A percentile compares a stretch with the other conserved stretches of the same genome.
Evolutionary conservation across 2,329 filamentous ascomycete genomes (phyloP).

Genomic region (Aureobasidium vineae): DNA sequence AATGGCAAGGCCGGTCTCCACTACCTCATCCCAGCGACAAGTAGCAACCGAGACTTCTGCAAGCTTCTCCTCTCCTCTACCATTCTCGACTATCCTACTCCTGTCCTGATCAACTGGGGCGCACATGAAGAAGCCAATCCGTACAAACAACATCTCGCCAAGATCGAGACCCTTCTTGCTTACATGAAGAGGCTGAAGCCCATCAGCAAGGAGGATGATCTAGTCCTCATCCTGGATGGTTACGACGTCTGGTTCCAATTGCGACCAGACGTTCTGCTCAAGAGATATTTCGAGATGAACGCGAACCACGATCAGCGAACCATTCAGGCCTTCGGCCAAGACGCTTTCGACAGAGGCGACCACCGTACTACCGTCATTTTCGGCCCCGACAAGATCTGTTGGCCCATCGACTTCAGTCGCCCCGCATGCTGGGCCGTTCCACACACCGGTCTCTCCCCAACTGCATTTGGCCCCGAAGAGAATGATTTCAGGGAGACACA

Average conservation of each 20-base stretch:
- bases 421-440: conserved; percentile 39
- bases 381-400: conserved; percentile 39
- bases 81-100: conserved; percentile 59
- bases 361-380: conserved; percentile 34
- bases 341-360: conserved; percentile 16
- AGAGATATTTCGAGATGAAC: conserved; percentile 58
- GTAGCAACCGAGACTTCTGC: conserved; percentile 54
- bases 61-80: conserved; percentile 57
- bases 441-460: conserved; percentile 33
- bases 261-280: conserved; percentile 60
- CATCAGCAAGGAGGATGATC: conserved; percentile 50
- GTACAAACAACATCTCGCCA: conserved; percentile 47
- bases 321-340: conserved; percentile 16
- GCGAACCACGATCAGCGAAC: conserved; percentile 31
- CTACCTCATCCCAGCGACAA: conserved; percentile 53
- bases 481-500: conserved; percentile 33
- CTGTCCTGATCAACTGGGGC: conserved; percentile 53
- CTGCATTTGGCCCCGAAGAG: conserved; percentile 45
- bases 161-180: conserved; percentile 47
- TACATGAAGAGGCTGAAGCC: conserved; percentile 43
- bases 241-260: conserved; percentile 66
- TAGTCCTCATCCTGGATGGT: conserved; percentile 63
- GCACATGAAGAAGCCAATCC: conserved; percentile 36
- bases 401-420: conserved; percentile 35
- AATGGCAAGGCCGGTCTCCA: conserved; percentile 45